These are phyloP conservation scores for Epicoccum nigrum DNA, from an alignment of 2,329 filamentous ascomycete species.

Conservation along the genomic window DNA sequence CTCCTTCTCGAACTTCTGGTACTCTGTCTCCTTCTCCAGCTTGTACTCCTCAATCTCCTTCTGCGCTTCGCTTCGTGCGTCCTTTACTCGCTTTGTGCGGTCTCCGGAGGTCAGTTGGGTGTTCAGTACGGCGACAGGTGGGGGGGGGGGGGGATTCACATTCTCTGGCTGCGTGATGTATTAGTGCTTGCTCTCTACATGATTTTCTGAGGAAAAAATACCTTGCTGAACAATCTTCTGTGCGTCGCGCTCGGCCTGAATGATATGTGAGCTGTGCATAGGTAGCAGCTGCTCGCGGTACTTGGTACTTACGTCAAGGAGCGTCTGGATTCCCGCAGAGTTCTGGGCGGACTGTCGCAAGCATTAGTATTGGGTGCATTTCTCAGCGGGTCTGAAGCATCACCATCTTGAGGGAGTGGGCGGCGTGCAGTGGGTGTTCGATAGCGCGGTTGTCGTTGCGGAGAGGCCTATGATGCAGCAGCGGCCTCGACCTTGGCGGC, in stretches of 20 bases:
- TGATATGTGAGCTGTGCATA: constrained; percentile 46
- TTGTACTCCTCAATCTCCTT: constrained; percentile 97
- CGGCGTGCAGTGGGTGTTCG: constrained; percentile 19
- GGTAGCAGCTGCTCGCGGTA: constrained; percentile 36
- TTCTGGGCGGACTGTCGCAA: constrained; percentile 86
- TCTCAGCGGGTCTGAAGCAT: not conserved
- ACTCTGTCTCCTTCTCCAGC: constrained; percentile 88
- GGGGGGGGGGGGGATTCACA: constrained; percentile 61
- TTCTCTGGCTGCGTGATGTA: constrained; percentile 71
- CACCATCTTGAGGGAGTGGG: constrained; percentile 35
- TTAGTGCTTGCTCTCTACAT: constrained; percentile 20
- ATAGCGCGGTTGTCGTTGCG: constrained; percentile 28
- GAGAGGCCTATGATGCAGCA: constrained; percentile 34
- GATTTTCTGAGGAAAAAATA: constrained; percentile 50
- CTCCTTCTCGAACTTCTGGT: constrained; percentile 90
- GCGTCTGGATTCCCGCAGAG: constrained; percentile 96
- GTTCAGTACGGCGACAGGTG: constrained; percentile 6
- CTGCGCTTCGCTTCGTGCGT: constrained; percentile 94
- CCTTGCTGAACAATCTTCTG: constrained; percentile 99
- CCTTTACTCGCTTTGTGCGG: constrained; percentile 96
- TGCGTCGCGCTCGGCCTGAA: constrained; percentile 92
- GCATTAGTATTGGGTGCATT: constrained; percentile 29
- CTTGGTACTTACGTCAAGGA: constrained; percentile 86
- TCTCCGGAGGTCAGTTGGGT: constrained; percentile 57
- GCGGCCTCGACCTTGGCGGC: constrained; percentile 29